Base-by-base conservation (phyloP, 768 basidiomycete species). In the Macrocybe gigantea region DNA sequence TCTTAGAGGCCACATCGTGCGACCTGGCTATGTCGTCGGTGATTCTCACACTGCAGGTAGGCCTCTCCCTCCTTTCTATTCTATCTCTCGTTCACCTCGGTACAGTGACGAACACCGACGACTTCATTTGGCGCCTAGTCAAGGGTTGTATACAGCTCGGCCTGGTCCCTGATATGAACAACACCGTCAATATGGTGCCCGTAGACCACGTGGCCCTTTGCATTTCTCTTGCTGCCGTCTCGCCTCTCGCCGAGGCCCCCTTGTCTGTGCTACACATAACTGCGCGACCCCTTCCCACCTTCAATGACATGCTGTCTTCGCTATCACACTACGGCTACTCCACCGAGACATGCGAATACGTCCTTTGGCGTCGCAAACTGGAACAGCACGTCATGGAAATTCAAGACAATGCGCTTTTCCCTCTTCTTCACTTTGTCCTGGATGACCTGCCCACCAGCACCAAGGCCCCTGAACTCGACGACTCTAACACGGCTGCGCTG, bases 81-180 rank as follows among this genome's bases (percentile, higher is more conserved):
- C 40, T 14, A 12, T 39, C 5, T 13, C 3, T 45, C 38, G 42
- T 44, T 11, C 52, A 45, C 44, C 46, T 49, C 53, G 41, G 30
- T 46, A 12, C 54, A 92, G 94, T 97, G 3, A 97, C 95, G 9
- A 99, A 99, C 68, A 98, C 96, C 33, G 95, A 99, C 57, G 96
- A 99, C 63, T 99, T 99, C 67, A 81, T 99, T 48, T 98, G 95
- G 95, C 82, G 96, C 3, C 71, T 99, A 65, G 90, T 96, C 61
- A 98, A 98, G 65, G 96, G 96, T n/a, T 97, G 93, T 60, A 77
- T 97, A 34, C 96, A 99, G 62, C 83, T 98, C n/a, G 95, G 94
- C 1, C 78, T 92, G 36, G 84, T 93, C 2, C 96, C 96, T 7
- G 91, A 99, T 61, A 97, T 99, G 65, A 93, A 96, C 73, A 99